These are phyloP conservation scores for Rhodotorula sphaerocarpa DNA, from an alignment of 768 basidiomycete species.

Conservation along the genomic window DNA sequence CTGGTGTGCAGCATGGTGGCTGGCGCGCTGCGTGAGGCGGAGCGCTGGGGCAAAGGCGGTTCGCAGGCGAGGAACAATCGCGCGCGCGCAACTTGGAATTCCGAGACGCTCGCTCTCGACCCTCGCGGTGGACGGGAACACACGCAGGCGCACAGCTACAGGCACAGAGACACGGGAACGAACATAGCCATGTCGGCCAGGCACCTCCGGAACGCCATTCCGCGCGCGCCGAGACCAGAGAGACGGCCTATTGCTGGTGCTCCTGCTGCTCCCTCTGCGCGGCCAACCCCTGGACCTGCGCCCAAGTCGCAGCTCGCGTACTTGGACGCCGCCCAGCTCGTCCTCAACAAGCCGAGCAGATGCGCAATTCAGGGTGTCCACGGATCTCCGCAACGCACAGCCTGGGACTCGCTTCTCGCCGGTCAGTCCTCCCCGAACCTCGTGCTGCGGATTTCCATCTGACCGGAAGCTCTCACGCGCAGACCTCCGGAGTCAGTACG, in stretches of 20 bases:
- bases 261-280: neutral
- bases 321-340: constrained; percentile 5
- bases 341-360: constrained; percentile 23
- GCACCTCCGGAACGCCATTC: no score
- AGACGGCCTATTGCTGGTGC: neutral
- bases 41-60: no score
- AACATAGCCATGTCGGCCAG: no score
- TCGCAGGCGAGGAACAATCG: neutral
- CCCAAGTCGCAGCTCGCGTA: no score
- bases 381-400: constrained; percentile 2
- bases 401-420: constrained; percentile 14
- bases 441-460: neutral
- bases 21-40: neutral
- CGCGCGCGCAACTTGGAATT: no score
- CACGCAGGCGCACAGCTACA: neutral
- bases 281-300: no score
- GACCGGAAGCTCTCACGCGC: neutral
- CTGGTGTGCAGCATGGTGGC: constrained; percentile 22
- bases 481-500: no score
- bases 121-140: no score
- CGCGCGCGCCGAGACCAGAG: no score
- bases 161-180: no score
- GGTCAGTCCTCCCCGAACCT: neutral
- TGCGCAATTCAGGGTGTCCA: constrained; percentile 19
- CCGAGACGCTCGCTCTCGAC: neutral